These are phyloP conservation scores for Metarhizium album DNA, from an alignment of 2,329 filamentous ascomycete species.

Conservation along the genomic window DNA sequence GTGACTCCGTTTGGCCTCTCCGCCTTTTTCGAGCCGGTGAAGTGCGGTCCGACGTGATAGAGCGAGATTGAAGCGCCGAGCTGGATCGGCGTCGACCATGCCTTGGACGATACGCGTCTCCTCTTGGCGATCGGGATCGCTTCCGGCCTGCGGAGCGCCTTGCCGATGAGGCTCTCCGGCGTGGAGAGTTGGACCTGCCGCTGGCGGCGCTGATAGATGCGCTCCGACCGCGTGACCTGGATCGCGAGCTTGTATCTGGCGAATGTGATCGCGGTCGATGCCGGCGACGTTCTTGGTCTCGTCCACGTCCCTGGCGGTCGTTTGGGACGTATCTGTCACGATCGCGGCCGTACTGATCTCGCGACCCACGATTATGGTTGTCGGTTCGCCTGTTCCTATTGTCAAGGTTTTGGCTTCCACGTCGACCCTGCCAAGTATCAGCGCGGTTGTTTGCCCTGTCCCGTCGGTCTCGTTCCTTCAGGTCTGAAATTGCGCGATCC, in stretches of 20 bases:
- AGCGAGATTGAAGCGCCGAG: conserved; percentile 19
- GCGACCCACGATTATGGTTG: conserved; percentile 28
- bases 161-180: conserved; percentile 23
- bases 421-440: conserved; percentile 43
- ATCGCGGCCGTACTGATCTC: conserved; percentile 37
- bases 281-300: conserved; percentile 23
- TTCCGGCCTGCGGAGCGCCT: conserved; percentile 24
- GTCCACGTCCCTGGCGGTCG: conserved; percentile 27
- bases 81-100: conserved; percentile 13
- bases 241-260: conserved; percentile 18
- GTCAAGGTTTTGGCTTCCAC: conserved; percentile 40
- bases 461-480: conserved; percentile 55
- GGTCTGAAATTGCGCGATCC: conserved; percentile 57
- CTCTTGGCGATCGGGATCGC: conserved; percentile 27
- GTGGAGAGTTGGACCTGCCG: conserved; percentile 20
- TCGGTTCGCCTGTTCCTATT: conserved; percentile 30
- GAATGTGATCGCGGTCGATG: conserved; percentile 25
- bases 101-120: conserved; percentile 17
- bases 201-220: conserved; percentile 20
- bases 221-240: conserved; percentile 23
- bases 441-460: conserved; percentile 40
- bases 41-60: conserved; percentile 24
- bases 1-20: conserved; percentile 37
- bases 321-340: conserved; percentile 45
- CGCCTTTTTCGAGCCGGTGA: conserved; percentile 39